phyloP scores from a whole-genome alignment of 495 filamentous ascomycete species.

The Thozetella sp. region DNA sequence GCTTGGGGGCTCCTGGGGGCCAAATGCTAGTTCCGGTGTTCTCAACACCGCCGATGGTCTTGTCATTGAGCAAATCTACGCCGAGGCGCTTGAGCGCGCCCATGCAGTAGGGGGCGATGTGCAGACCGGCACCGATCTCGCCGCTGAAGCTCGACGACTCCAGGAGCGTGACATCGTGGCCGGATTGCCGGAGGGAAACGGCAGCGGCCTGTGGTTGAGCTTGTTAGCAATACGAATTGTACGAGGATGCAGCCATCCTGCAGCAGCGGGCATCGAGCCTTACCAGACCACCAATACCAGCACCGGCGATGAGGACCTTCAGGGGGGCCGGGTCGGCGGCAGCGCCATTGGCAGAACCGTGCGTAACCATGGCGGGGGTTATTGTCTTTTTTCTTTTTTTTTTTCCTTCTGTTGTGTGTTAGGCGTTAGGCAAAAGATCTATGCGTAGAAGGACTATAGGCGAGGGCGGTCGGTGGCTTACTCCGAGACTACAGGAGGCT shows the following conservation, averaged over 20 bases:
- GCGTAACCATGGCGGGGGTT: too few relatives aligned
- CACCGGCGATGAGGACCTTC: conserved; percentile 6
- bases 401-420: too few relatives aligned
- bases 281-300: conserved; percentile 8
- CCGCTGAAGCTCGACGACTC: conserved; percentile 4
- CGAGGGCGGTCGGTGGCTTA: too few relatives aligned
- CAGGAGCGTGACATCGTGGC: conserved; percentile 1
- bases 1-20: background rate
- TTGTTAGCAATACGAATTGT: too few relatives aligned
- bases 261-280: too few relatives aligned
- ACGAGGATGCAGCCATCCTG: too few relatives aligned
- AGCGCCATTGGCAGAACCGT: background rate
- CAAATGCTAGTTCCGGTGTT: background rate
- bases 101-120: conserved; percentile 3
- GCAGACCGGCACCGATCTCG: conserved; percentile 1
- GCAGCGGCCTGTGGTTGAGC: background rate
- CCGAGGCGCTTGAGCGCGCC: conserved; percentile 5
- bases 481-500: too few relatives aligned
- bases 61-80: background rate
- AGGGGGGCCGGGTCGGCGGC: background rate
- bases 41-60: background rate
- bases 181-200: background rate
- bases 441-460: too few relatives aligned
- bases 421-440: too few relatives aligned
- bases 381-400: too few relatives aligned